Conservation (phyloP, 2,329 filamentous ascomycete genomes). For the Aureobasidium sp. region DNA sequence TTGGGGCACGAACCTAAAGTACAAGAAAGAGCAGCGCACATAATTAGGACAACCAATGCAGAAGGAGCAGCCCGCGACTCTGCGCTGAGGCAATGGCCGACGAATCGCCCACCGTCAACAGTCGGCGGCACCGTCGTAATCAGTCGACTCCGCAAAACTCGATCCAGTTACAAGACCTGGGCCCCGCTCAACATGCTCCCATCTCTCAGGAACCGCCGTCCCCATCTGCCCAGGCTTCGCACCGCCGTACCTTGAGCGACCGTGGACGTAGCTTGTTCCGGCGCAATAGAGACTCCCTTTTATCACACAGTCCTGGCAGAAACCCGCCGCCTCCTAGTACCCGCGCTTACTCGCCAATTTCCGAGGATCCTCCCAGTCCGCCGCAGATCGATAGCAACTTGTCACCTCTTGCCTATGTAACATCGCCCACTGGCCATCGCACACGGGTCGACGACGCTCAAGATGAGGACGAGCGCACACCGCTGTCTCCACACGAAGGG, state of each 20-base stretch:
- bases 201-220: conserved; percentile 23
- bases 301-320: conserved; percentile 40
- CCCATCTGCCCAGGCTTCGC: conserved; percentile 19
- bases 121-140: conserved; percentile 34
- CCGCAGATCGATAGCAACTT: not conserved
- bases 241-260: conserved; percentile 42
- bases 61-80: not conserved
- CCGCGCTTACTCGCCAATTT: conserved; percentile 13
- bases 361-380: conserved; percentile 4
- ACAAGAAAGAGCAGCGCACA: conserved; percentile 5
- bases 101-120: conserved; percentile 24
- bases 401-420: conserved; percentile 30
- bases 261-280: conserved; percentile 41
- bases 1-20: not conserved
- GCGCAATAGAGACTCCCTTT: conserved; percentile 31
- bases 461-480: conserved; percentile 31
- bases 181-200: conserved; percentile 27
- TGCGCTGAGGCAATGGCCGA: conserved; percentile 23
- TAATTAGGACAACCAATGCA: conserved; percentile 5
- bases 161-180: conserved; percentile 61
- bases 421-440: conserved; percentile 30
- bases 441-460: conserved; percentile 20
- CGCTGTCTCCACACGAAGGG: conserved; percentile 39
- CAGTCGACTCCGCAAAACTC: conserved; percentile 47
- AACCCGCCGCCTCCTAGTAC: conserved; percentile 1